These are phyloP conservation scores for Epichloe festucae DNA, from an alignment of 2,329 filamentous ascomycete species.

Conservation along the genomic window DNA sequence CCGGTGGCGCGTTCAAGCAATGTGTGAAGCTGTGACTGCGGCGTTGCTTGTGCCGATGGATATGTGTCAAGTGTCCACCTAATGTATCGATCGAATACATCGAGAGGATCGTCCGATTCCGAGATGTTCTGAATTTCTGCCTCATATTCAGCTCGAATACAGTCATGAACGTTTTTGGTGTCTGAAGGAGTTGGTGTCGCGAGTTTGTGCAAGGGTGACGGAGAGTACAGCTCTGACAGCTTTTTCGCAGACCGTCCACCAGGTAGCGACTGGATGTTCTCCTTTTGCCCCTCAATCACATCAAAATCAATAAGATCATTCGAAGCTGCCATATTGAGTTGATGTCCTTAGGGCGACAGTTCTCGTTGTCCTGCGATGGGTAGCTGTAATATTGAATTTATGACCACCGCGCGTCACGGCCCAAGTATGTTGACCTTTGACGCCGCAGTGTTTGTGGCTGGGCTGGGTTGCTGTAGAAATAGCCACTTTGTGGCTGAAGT, in stretches of 20 bases:
- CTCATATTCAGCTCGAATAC: conserved; percentile 73
- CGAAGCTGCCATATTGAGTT: conserved; percentile 31
- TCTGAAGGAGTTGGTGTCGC: conserved; percentile 55
- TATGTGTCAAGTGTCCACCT: conserved; percentile 95
- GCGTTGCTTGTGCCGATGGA: conserved; percentile 81
- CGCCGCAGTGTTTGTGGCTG: neutral
- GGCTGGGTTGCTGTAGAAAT: conserved; percentile 8
- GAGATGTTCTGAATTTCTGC: conserved; percentile 63
- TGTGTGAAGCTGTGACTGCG: conserved; percentile 77
- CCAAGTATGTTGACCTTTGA: conserved; percentile 9
- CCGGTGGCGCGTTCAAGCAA: conserved; percentile 90
- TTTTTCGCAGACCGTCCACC: conserved; percentile 80
- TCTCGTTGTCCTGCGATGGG: neutral
- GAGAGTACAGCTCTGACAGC: conserved; percentile 69
- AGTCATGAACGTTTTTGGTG: conserved; percentile 65
- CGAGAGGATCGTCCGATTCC: conserved; percentile 89
- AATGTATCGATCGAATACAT: conserved; percentile 92
- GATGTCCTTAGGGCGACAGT: conserved; percentile 9
- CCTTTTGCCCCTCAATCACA: conserved; percentile 90
- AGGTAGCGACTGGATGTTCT: conserved; percentile 91
- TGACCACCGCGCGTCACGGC: neutral
- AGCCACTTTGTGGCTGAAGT: conserved; percentile 4
- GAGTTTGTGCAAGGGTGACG: conserved; percentile 45
- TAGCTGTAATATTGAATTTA: neutral
- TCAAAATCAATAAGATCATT: conserved; percentile 63